phyloP scores from a whole-genome alignment of 305 asterid genomes.

The Fraxinus xanthoxyloides region DNA sequence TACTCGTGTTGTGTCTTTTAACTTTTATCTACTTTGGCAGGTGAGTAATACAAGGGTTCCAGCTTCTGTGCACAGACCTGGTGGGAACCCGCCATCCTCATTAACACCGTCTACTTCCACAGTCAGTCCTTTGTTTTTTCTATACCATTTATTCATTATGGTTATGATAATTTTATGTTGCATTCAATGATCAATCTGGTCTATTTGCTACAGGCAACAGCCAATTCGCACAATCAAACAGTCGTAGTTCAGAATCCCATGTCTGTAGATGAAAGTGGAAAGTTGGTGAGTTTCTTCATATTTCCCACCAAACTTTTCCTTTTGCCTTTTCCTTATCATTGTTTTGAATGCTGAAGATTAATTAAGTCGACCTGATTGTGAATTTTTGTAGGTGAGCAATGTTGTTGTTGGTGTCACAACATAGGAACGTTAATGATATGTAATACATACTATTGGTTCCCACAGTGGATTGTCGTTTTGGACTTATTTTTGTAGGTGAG shows the following conservation, averaged over 20 bases:
- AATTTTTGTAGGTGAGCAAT: slow-evolving; percentile 59
- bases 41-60: slow-evolving; percentile 51
- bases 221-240: slow-evolving; percentile 65
- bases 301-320: neutral
- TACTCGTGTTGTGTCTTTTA: neutral
- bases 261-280: slow-evolving; percentile 85
- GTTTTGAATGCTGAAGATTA: neutral
- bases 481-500: slow-evolving; percentile 48
- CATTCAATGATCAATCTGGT: slow-evolving; percentile 15
- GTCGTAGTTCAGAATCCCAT: slow-evolving; percentile 88
- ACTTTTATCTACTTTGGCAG: slow-evolving; percentile 36
- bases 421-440: slow-evolving; percentile 30
- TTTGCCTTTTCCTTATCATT: neutral
- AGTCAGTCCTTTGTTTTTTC: slow-evolving; percentile 36
- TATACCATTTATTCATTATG: neutral
- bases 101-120: slow-evolving; percentile 45
- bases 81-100: slow-evolving; percentile 43
- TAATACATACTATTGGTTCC: slow-evolving; percentile 8
- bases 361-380: slow-evolving; percentile 15
- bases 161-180: neutral
- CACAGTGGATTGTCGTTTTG: slow-evolving; percentile 13
- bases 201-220: slow-evolving; percentile 45
- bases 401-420: slow-evolving; percentile 87
- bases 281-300: slow-evolving; percentile 55
- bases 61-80: slow-evolving; percentile 49